Evolutionary conservation across 2,329 filamentous ascomycete species (phyloP), one percentile per base, ranked within the genome.

Genomic region (Xylariaceae sp.): DNA sequence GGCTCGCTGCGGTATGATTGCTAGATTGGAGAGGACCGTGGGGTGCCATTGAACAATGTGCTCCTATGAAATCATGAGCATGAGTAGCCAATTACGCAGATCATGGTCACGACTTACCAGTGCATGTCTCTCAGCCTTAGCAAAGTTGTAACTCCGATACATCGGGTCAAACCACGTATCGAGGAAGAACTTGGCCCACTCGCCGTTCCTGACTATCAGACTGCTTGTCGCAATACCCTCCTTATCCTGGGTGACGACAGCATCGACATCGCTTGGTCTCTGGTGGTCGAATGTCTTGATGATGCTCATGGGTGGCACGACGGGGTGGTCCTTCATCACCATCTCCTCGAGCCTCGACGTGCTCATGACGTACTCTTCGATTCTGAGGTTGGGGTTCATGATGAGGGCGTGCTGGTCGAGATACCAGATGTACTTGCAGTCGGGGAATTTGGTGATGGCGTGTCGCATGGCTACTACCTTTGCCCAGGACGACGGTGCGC

Each of bases 161-260:
- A 97, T 75, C 44, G 94, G 94, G 68, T 97, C 91, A 66, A 94
- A 96, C 94, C 94, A 99, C 1, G 89, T 88, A 68, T 99, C 94
- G 16, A 97, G 72, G 66, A 99, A 90, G 75, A 89, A 99, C 66
- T 88, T 88, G 42, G 89, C 88, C 90, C 93, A 99, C 50, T 94
- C 90, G 18, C 92, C 90, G 55, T 88, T 89, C 56, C 84, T 80
- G 12, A 99, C 68, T 13, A 97, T 75, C 56, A 96, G 87, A 71
- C 90, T 96, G 11, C 83, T 84, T 14, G 85, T 80, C 22, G 84
- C 83, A 48, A 99, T 68, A 6, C 93, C 92, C 34, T 89, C 86
- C 44, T 81, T 82, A 66, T 99, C 94, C 71, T 97, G 91, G 6
- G 89, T 88, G 36, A 97, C 69, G 38, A 97, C 80, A 13, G 97